Conservation (phyloP, 2,329 filamentous ascomycete species). For the Tolypocladium paradoxum region DNA sequence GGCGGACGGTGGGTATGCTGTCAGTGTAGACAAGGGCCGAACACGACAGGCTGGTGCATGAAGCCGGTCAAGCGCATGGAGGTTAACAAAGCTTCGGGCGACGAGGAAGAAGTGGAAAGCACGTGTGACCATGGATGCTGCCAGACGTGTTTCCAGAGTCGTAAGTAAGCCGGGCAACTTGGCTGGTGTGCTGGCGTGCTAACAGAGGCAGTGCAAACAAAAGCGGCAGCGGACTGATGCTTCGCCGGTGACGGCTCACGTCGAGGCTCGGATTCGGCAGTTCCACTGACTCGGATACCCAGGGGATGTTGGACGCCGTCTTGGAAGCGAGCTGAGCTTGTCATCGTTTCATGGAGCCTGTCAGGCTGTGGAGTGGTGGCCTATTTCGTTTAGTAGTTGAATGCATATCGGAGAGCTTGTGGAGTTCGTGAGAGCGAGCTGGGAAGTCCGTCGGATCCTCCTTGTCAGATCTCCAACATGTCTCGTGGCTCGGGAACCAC, state of each 20-base stretch:
- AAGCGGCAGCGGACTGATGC: background rate
- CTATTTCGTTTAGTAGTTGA: background rate
- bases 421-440: background rate
- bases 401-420: background rate
- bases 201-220: background rate
- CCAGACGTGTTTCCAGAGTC: constrained; percentile 31
- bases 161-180: constrained; percentile 21
- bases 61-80: constrained; percentile 20
- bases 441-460: background rate
- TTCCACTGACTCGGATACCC: background rate
- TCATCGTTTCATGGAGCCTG: background rate
- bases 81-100: constrained; percentile 19
- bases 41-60: constrained; percentile 42
- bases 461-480: background rate
- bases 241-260: background rate
- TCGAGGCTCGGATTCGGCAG: background rate
- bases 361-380: background rate
- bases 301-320: background rate
- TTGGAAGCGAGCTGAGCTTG: background rate
- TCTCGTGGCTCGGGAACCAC: background rate
- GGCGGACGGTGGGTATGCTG: constrained; percentile 45
- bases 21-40: constrained; percentile 38
- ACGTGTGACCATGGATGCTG: constrained; percentile 45
- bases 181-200: background rate
- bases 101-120: constrained; percentile 24